Conservation (phyloP, 2,329 filamentous ascomycete genomes). For the Aspergillus thermomutatus region DNA sequence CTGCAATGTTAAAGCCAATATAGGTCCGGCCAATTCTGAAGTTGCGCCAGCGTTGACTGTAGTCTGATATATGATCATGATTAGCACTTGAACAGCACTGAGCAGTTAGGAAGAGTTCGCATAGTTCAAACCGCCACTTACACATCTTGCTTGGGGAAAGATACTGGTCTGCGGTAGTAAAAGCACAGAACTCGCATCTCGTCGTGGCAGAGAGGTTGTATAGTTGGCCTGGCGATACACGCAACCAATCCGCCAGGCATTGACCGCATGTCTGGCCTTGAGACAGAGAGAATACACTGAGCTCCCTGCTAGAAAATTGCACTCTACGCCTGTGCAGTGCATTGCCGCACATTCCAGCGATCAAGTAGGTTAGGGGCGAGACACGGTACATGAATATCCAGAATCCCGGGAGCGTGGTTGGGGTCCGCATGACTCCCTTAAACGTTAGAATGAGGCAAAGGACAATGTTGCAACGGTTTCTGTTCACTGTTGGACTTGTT, state of each 20-base stretch:
- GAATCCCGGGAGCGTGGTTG: constrained; percentile 61
- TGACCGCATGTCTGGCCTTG: constrained; percentile 54
- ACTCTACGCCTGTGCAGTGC: constrained; percentile 67
- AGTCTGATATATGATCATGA: constrained; percentile 29
- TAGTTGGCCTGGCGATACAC: constrained; percentile 52
- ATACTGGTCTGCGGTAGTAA: constrained; percentile 37
- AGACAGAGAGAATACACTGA: constrained; percentile 61
- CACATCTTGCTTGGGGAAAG: constrained; percentile 41
- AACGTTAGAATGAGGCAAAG: constrained; percentile 83
- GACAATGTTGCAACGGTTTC: constrained; percentile 67
- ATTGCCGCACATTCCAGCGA: constrained; percentile 63
- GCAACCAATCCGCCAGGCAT: constrained; percentile 56
- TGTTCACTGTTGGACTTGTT: too few species aligned
- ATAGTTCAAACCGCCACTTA: too few species aligned
- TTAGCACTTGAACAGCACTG: too few species aligned
- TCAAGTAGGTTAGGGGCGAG: constrained; percentile 52
- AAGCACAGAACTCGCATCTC: constrained; percentile 50
- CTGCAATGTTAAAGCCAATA: constrained; percentile 54
- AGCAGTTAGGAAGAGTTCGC: too few species aligned
- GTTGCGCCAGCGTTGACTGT: constrained; percentile 63
- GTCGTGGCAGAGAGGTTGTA: constrained; percentile 47
- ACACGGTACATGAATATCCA: constrained; percentile 63
- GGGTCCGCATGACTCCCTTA: constrained; percentile 65
- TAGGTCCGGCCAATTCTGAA: constrained; percentile 62
- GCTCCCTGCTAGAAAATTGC: constrained; percentile 66